Conservation (phyloP, 495 filamentous ascomycete species). For the Hyaloscypha bicolor region DNA sequence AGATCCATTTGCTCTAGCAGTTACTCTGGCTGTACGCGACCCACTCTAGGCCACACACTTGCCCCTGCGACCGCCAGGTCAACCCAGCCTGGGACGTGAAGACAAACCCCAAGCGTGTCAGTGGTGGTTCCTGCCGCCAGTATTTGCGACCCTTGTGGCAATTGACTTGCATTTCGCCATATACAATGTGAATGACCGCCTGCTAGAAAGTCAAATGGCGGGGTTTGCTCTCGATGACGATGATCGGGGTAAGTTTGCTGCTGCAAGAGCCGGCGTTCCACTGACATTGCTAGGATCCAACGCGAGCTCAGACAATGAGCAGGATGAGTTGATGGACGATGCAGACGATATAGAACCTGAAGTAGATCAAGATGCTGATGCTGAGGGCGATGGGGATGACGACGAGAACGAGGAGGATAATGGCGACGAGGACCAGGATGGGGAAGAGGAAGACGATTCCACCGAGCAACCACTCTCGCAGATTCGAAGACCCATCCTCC, state of each 20-base stretch:
- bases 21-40: background rate
- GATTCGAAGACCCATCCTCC: slow-evolving; percentile 45
- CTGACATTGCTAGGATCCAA: slow-evolving; percentile 56
- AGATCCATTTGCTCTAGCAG: background rate
- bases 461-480: slow-evolving; percentile 58
- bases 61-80: background rate
- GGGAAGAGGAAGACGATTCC: slow-evolving; percentile 61
- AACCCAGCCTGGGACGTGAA: background rate
- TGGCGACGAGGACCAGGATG: slow-evolving; percentile 59
- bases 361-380: slow-evolving; percentile 47
- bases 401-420: slow-evolving; percentile 66
- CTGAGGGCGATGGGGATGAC: slow-evolving; percentile 62
- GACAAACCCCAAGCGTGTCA: background rate
- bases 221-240: slow-evolving; percentile 52
- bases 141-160: background rate
- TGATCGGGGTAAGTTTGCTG: slow-evolving; percentile 49
- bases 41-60: background rate
- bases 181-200: slow-evolving; percentile 23
- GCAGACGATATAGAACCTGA: slow-evolving; percentile 50
- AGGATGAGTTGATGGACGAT: slow-evolving; percentile 69
- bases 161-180: background rate
- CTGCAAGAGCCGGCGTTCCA: background rate
- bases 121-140: background rate
- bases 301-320: slow-evolving; percentile 71
- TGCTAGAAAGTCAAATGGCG: slow-evolving; percentile 26